Evolutionary conservation across 495 filamentous ascomycete genomes (phyloP).

Genomic region (Neurospora intermedia): DNA sequence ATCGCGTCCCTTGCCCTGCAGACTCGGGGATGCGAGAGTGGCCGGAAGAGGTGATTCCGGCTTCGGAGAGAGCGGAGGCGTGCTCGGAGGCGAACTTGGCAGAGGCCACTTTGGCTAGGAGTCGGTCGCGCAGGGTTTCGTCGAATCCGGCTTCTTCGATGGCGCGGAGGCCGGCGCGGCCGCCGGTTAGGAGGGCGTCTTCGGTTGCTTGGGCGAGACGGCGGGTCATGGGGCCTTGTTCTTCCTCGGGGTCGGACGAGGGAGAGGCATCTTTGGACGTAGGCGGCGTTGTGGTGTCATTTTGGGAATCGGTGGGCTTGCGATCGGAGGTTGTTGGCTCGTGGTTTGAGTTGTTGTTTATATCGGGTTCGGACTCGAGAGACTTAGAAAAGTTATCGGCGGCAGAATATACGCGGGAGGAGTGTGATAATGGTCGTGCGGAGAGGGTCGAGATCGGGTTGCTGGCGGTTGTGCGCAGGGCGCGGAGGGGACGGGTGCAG

Average conservation of each 20-base stretch:
- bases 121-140: conserved; percentile 64
- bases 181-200: conserved; percentile 60
- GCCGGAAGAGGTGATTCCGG: conserved; percentile 29
- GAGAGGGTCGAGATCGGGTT: background rate
- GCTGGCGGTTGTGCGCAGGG: background rate
- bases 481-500: conserved; percentile 7
- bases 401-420: background rate
- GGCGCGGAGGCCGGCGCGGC: conserved; percentile 59
- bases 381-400: background rate
- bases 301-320: background rate
- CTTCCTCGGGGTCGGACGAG: background rate
- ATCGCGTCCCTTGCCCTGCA: conserved; percentile 62
- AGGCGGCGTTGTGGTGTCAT: background rate
- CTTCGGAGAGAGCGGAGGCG: conserved; percentile 56
- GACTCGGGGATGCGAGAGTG: conserved; percentile 29
- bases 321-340: background rate
- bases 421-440: background rate
- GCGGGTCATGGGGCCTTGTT: conserved; percentile 56
- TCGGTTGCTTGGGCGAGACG: conserved; percentile 73
- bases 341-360: background rate
- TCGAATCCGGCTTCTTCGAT: conserved; percentile 79
- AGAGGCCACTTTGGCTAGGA: conserved; percentile 63
- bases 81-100: conserved; percentile 62
- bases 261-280: background rate
- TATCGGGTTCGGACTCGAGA: background rate